A percentile compares a stretch with the other conserved stretches of the same genome.
These are phyloP conservation scores for Huiozyma naganishii DNA, from an alignment of 805 yeast genomes.

Conservation along the genomic window DNA sequence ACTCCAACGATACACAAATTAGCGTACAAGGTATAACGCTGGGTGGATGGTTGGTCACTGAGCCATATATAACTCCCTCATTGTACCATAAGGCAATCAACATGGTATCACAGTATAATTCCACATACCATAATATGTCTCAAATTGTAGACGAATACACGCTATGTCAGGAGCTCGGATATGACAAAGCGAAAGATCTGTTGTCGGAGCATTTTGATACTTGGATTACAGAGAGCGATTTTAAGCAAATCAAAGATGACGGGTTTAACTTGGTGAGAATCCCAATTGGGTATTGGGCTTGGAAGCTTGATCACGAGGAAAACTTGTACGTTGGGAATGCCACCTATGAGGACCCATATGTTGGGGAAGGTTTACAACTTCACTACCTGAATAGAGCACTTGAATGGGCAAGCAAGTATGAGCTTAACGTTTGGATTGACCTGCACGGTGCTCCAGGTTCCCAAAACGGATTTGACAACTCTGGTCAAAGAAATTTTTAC, in stretches of 20 bases:
- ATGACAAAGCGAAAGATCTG: conserved; percentile 32
- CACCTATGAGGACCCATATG: conserved; percentile 47
- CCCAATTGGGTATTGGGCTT: conserved; percentile 80
- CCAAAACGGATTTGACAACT: conserved; percentile 79
- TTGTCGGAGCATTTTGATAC: conserved; percentile 45
- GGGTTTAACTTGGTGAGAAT: conserved; percentile 66
- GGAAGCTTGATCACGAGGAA: conserved; percentile 28
- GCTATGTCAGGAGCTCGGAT: conserved; percentile 40
- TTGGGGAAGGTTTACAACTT: conserved; percentile 46
- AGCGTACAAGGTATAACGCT: conserved; percentile 36
- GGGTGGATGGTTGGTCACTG: conserved; percentile 67
- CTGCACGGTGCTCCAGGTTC: conserved; percentile 78
- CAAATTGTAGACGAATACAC: conserved; percentile 49
- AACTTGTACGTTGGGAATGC: conserved; percentile 10
- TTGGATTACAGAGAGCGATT: conserved; percentile 51
- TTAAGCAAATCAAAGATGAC: conserved; percentile 35
- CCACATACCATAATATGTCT: conserved; percentile 8
- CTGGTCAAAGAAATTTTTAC: conserved; percentile 47
- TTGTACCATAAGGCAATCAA: conserved; percentile 30
- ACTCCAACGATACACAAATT: background rate
- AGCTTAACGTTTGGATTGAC: conserved; percentile 61
- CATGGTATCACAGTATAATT: conserved; percentile 11
- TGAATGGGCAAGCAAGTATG: conserved; percentile 53
- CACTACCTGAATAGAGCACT: conserved; percentile 53
- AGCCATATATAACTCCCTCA: conserved; percentile 62